Evolutionary conservation across 306 rosid genomes (phyloP).

Genomic region (Cucurbita moschata): DNA sequence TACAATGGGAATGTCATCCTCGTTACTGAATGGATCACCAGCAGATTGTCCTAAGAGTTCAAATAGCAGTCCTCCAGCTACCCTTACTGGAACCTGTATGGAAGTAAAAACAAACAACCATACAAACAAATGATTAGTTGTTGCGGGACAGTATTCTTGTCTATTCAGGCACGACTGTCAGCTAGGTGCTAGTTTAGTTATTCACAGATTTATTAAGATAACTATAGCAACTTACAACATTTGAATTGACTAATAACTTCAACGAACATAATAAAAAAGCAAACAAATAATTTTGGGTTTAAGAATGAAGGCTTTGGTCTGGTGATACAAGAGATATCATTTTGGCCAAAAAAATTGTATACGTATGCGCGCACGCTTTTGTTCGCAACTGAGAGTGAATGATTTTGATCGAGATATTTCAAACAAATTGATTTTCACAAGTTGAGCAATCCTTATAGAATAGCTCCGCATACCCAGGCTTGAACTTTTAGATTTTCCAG

Average conservation of each 20-base stretch:
- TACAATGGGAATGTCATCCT: slow-evolving; percentile 86
- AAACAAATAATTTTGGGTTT: not conserved
- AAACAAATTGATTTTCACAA: not conserved
- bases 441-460: not conserved
- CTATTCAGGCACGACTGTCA: not conserved
- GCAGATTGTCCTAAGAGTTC: slow-evolving; percentile 93
- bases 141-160: not conserved
- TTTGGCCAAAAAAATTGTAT: not conserved
- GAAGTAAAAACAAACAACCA: not conserved
- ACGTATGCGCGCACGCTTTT: no score
- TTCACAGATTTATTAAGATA: not conserved
- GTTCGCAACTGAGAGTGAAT: not conserved
- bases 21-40: slow-evolving; percentile 71
- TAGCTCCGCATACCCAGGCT: not conserved
- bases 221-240: not conserved
- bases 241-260: not conserved
- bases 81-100: slow-evolving; percentile 84
- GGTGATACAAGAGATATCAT: not conserved
- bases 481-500: not conserved
- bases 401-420: not conserved
- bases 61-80: slow-evolving; percentile 83
- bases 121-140: not conserved
- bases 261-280: not conserved
- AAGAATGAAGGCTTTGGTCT: not conserved
- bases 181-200: not conserved